phyloP scores from a whole-genome alignment of 805 yeast genomes.

The Cyberlindnera subsufficiens region DNA sequence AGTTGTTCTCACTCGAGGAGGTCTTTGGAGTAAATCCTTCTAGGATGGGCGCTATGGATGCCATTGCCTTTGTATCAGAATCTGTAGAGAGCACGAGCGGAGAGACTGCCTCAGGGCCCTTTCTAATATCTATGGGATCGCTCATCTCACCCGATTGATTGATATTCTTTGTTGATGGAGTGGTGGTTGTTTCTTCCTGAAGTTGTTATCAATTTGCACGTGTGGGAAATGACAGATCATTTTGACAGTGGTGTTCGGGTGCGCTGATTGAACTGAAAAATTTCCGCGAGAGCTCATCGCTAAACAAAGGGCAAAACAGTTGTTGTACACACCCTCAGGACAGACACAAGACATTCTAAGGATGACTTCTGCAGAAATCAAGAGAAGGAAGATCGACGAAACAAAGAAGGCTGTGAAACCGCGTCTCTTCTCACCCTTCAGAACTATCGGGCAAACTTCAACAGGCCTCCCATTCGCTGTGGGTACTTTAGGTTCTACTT shows the following conservation, averaged over 20 bases:
- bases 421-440: constrained; percentile 75
- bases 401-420: constrained; percentile 27
- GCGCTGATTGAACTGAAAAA: background rate
- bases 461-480: constrained; percentile 81
- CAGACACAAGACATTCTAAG: background rate
- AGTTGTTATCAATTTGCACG: no score
- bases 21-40: constrained; percentile 72
- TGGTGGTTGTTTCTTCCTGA: no score
- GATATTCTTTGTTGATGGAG: background rate
- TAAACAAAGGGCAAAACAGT: background rate
- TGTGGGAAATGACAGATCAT: no score
- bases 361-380: constrained; percentile 11
- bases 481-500: constrained; percentile 83
- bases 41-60: constrained; percentile 72
- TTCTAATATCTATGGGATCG: constrained; percentile 19
- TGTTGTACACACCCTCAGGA: background rate
- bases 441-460: constrained; percentile 89
- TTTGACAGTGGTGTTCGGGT: background rate
- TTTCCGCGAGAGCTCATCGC: constrained; percentile 5
- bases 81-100: constrained; percentile 24
- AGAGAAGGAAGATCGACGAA: constrained; percentile 14
- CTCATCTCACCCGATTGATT: constrained; percentile 15
- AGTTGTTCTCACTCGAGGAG: constrained; percentile 41
- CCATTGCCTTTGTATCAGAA: constrained; percentile 55
- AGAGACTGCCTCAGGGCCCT: constrained; percentile 22